Evolutionary conservation across 2,329 filamentous ascomycete genomes (phyloP), one percentile per base, ranked within the genome.

Genomic region (Colletotrichum sansevieriae): DNA sequence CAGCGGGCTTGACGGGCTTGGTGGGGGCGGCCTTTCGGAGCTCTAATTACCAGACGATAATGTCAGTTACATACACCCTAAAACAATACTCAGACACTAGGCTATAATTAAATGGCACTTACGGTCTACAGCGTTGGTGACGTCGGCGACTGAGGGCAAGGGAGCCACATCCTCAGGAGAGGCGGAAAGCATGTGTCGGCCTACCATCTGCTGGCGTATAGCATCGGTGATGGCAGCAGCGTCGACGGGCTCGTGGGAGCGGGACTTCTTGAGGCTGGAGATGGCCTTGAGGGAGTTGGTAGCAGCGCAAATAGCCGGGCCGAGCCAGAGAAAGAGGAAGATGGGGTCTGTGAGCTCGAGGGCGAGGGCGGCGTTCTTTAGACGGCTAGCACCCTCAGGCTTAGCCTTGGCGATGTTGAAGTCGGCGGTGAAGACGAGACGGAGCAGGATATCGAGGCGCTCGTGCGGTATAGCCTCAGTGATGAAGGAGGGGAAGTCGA

Each of bases 281-380:
- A 55, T 55, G 9, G 52, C 29, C 35, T 55, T 55, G 52, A 55
- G 52, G n/a, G 33, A 37, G 33, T 39, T 39, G 52, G 52, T 55
- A n/a, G 52, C 29, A 55, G 33, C 29, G 33, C 52, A 55, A 3
- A 55, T 33, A 55, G 35, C 33, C 25, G 52, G 52, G 29, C 52
- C 52, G 4, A 55, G 33, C 52, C 35, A 37, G 33, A 55, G 35
- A 7, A 55, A 39, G 15, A 55, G 52, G 33, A 37, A 37, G 52
- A 55, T 37, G 33, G 52, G 52, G 29, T 37, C 29, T 13, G n/a
- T 12, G 52, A 55, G 35, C 33, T 55, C 52, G n/a, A 55, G 29
- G n/a, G 52, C 52, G 29, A 37, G 29, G 18, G 29, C 33, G 11
- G 52, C 52, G 11, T 55, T 55, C 35, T 39, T 37, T 10, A 55